Evolutionary conservation across 2,329 filamentous ascomycete species (phyloP), one percentile per base, ranked within the genome.

Genomic region (Leptoxyphium fumago): DNA sequence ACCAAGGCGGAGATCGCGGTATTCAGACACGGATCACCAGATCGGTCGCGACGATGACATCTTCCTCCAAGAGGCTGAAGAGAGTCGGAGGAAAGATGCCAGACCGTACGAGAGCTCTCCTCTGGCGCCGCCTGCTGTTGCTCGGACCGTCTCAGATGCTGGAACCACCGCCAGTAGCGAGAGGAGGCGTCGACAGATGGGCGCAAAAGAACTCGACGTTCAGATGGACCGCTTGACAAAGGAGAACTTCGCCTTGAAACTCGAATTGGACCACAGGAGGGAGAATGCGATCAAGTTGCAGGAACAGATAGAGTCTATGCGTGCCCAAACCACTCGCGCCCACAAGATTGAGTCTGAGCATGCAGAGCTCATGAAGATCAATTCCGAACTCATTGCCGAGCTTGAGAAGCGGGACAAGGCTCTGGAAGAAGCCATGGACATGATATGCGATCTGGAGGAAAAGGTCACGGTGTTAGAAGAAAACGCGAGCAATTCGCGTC

Each of bases 241-340:
- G 57, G 76, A 84, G 61, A 86, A 85, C 54, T 86, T 85, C 52
- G 80, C 84, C 51, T 68, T 86, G 38, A 85, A 86, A 59, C 67
- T 85, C 29, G 80, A 85, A 56, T 61, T 86, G 1, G 83, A 74
- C 52, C 80, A 85, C 55, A 72, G 79, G 6, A 71, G 81, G 26
- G 75, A 85, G 60, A 71, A 73, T 43, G 78, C 82, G 54, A 69
- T 68, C 8, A 65, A 64, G 17, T 54, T 84, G 29, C 78, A 84
- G 54, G 67, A 72, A 29, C 67, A 70, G 36, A 52, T 79, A n/a
- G 71, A 77, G 32, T 59, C 59, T 4, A 63, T 83, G 14, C 73
- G 77, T 48, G 59, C 61, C 7, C 70, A 77, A 43, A 71, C 73
- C 48, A 61, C 60, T 41, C 52, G 58, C 7, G 55, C 57, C 2